Evolutionary conservation across 306 rosid species (phyloP).

Genomic region (Sechiopsis laciniata): DNA sequence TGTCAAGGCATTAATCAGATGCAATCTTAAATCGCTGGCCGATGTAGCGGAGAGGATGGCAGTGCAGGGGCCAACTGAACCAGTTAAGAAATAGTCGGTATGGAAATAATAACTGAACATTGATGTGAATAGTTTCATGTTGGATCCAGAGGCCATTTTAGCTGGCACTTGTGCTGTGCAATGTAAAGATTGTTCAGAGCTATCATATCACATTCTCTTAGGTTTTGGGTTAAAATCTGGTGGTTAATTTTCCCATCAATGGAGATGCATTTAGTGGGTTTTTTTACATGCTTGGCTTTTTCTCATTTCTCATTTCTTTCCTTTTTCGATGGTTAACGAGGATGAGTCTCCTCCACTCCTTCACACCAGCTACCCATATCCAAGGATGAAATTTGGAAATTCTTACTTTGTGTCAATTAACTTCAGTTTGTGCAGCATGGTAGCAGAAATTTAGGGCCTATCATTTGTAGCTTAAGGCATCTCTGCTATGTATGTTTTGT

Average conservation of each 20-base stretch:
- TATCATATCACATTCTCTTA: constrained; percentile 47
- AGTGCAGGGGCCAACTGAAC: constrained; percentile 66
- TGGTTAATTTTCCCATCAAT: constrained; percentile 38
- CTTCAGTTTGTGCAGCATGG: constrained; percentile 49
- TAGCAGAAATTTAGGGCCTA: constrained; percentile 35
- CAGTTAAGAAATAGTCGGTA: constrained; percentile 42
- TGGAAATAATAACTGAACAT: constrained; percentile 24
- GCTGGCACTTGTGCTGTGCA: constrained; percentile 24
- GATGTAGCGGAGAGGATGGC: too few relatives aligned
- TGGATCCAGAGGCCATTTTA: constrained; percentile 6
- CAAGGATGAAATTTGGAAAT: constrained; percentile 37
- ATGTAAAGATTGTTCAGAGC: constrained; percentile 60
- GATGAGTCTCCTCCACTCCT: constrained; percentile 30
- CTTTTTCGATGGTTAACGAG: neutral
- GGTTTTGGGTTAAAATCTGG: constrained; percentile 52
- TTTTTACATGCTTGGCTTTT: neutral
- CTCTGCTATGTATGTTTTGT: constrained; percentile 37
- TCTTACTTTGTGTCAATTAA: constrained; percentile 33
- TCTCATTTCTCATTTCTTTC: neutral
- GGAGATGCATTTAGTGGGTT: constrained; percentile 39
- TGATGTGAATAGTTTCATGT: constrained; percentile 23
- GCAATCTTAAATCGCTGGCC: too few relatives aligned
- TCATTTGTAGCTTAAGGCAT: constrained; percentile 19
- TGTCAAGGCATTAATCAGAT: too few relatives aligned
- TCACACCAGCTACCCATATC: constrained; percentile 18